These are phyloP conservation scores for Coemansia reversa DNA, from an alignment of 192 early-diverging fungal genomes.

Conservation along the genomic window DNA sequence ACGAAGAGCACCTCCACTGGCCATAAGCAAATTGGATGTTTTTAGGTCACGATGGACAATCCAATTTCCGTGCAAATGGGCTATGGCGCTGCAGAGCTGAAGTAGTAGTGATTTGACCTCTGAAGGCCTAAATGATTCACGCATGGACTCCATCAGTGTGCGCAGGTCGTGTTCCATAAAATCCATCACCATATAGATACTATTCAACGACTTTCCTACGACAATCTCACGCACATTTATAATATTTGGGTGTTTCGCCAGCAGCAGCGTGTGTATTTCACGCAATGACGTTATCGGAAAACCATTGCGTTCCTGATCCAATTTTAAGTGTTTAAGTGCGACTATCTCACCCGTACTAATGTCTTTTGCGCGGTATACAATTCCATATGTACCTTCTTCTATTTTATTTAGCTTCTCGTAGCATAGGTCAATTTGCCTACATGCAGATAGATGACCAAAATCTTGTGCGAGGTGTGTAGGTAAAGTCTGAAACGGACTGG, in stretches of 20 bases:
- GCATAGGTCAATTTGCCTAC: constrained; percentile 41
- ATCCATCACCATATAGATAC: constrained; percentile 97
- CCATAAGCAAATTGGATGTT: constrained; percentile 78
- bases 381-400: constrained; percentile 94
- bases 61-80: constrained; percentile 82
- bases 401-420: constrained; percentile 96
- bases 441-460: constrained; percentile 19
- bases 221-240: constrained; percentile 79
- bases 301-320: constrained; percentile 75
- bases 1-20: constrained; percentile 78
- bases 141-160: constrained; percentile 83
- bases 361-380: constrained; percentile 92
- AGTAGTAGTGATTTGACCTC: constrained; percentile 80
- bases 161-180: constrained; percentile 96
- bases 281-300: constrained; percentile 78
- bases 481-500: not conserved
- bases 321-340: constrained; percentile 74
- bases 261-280: constrained; percentile 71
- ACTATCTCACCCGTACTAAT: constrained; percentile 74
- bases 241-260: constrained; percentile 82
- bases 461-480: constrained; percentile 24
- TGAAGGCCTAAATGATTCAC: constrained; percentile 73
- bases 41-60: constrained; percentile 93
- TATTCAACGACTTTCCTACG: constrained; percentile 58
- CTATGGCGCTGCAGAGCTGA: constrained; percentile 77